Evolutionary conservation across 2,329 filamentous ascomycete species (phyloP).

Genomic region (Xylariaceae sp.): DNA sequence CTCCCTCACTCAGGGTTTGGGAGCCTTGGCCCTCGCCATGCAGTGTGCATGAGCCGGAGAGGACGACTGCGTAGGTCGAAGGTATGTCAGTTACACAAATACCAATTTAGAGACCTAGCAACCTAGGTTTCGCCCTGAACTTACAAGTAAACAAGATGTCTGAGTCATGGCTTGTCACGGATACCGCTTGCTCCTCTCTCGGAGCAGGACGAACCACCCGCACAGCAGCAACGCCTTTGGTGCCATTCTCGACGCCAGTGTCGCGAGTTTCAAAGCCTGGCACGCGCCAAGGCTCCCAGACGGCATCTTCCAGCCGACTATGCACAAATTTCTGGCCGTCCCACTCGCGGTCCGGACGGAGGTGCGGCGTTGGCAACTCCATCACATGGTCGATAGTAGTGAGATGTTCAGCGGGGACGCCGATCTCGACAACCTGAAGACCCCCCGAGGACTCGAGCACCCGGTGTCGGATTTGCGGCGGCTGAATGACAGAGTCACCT

Average conservation of each 20-base stretch:
- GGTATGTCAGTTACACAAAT: conserved; percentile 7
- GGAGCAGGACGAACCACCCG: conserved; percentile 21
- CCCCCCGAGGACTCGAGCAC: conserved; percentile 29
- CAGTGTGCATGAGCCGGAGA: conserved; percentile 26
- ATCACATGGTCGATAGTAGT: conserved; percentile 30
- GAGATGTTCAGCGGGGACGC: conserved; percentile 30
- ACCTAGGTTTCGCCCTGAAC: conserved; percentile 7
- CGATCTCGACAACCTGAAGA: conserved; percentile 30
- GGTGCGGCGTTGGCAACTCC: conserved; percentile 25
- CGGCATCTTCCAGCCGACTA: conserved; percentile 21
- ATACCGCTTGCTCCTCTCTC: background rate
- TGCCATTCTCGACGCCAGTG: conserved; percentile 25
- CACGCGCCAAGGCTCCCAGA: conserved; percentile 28
- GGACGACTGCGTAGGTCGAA: conserved; percentile 21
- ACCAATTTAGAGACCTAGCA: background rate
- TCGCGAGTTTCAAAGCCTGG: conserved; percentile 30
- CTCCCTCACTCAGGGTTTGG: conserved; percentile 20
- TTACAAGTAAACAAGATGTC: conserved; percentile 34
- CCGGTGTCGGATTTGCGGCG: conserved; percentile 29
- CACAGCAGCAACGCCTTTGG: conserved; percentile 28
- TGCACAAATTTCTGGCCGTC: conserved; percentile 29
- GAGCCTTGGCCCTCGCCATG: conserved; percentile 24
- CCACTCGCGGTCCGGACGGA: conserved; percentile 31
- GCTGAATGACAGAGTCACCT: conserved; percentile 31
- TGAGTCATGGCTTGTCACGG: conserved; percentile 28